Conservation (phyloP, 2,329 filamentous ascomycete genomes). For the Catunica adiposa region DNA sequence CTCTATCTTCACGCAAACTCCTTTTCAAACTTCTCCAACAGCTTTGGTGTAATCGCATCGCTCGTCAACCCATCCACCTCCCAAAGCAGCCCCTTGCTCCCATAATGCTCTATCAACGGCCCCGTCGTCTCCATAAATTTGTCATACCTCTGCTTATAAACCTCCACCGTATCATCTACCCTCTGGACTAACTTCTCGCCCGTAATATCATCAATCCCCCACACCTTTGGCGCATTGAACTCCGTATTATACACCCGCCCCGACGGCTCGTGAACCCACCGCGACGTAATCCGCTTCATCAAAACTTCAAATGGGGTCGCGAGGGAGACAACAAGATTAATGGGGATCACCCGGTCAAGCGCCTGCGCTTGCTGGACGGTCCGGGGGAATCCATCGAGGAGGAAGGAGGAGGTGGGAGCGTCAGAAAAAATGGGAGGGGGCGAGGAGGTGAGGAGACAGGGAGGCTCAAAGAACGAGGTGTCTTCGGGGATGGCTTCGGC, state of each 20-base stretch:
- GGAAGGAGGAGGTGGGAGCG: constrained; percentile 68
- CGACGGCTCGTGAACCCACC: constrained; percentile 85
- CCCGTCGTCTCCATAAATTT: constrained; percentile 80
- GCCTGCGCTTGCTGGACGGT: constrained; percentile 64
- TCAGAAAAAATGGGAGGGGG: constrained; percentile 37
- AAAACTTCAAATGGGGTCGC: constrained; percentile 76
- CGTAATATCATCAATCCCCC: constrained; percentile 75
- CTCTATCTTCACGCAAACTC: constrained; percentile 5
- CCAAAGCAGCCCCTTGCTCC: constrained; percentile 65
- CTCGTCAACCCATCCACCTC: constrained; percentile 78
- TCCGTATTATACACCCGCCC: constrained; percentile 89
- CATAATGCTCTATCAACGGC: constrained; percentile 78
- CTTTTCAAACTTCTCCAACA: constrained; percentile 66
- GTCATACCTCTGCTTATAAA: constrained; percentile 63
- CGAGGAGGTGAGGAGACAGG: constrained; percentile 22
- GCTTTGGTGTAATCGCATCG: constrained; percentile 86
- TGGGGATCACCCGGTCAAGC: constrained; percentile 70
- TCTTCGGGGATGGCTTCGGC: constrained; percentile 11
- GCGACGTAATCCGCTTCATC: constrained; percentile 72
- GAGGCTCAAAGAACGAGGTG: constrained; percentile 23
- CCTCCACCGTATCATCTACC: constrained; percentile 70
- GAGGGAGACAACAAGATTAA: constrained; percentile 82
- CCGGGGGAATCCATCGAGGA: constrained; percentile 90
- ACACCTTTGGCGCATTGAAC: constrained; percentile 70
- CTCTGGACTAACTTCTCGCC: constrained; percentile 72